phyloP scores from a whole-genome alignment of 2,329 filamentous ascomycete genomes.

The Cladophialophora psammophila region DNA sequence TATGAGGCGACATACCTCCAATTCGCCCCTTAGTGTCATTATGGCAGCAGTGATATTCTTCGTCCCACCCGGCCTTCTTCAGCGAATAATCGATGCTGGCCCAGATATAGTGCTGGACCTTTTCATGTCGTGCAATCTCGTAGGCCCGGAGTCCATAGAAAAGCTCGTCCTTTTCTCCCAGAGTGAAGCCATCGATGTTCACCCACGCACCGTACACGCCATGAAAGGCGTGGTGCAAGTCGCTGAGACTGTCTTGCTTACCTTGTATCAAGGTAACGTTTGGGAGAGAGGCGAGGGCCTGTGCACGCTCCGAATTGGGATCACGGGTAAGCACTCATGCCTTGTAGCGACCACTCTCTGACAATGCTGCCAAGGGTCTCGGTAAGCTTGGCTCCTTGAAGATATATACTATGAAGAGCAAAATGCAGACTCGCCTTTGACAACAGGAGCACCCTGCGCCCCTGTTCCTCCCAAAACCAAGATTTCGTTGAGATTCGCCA shows the following conservation, averaged over 20 bases:
- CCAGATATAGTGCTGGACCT: constrained; percentile 53
- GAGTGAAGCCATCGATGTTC: constrained; percentile 62
- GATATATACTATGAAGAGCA: neutral
- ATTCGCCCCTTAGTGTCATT: constrained; percentile 57
- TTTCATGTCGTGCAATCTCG: constrained; percentile 45
- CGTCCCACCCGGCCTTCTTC: constrained; percentile 56
- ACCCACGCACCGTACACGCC: constrained; percentile 58
- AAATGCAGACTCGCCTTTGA: constrained; percentile 44
- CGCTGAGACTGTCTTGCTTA: constrained; percentile 54
- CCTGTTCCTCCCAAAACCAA: constrained; percentile 58
- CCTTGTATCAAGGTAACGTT: constrained; percentile 57
- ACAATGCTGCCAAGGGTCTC: constrained; percentile 12
- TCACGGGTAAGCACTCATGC: constrained; percentile 59
- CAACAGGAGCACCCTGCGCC: constrained; percentile 58
- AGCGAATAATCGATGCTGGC: constrained; percentile 58
- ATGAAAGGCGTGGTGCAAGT: constrained; percentile 54
- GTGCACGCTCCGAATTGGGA: constrained; percentile 49
- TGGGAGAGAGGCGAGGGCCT: constrained; percentile 51
- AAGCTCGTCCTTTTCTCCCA: constrained; percentile 59
- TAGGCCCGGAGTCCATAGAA: constrained; percentile 51
- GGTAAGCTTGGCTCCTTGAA: neutral
- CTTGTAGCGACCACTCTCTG: constrained; percentile 7
- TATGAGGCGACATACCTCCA: constrained; percentile 39
- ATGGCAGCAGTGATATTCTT: constrained; percentile 56
- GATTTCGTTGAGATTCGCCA: constrained; percentile 6